Conservation (phyloP, 805 yeast species). For the Candida maltosa region DNA sequence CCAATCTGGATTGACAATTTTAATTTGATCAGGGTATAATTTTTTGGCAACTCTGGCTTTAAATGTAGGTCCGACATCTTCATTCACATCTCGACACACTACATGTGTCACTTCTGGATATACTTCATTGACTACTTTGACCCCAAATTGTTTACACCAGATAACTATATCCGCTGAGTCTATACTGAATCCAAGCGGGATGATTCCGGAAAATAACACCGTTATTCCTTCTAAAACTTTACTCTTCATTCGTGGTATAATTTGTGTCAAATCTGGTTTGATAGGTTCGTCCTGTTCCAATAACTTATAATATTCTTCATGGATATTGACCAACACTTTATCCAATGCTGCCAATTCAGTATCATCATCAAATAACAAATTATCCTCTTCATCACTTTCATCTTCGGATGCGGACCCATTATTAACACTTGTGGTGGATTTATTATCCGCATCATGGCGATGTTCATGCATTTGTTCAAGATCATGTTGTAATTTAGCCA, state of each 20-base stretch:
- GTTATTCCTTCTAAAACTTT: slow-evolving; percentile 64
- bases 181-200: slow-evolving; percentile 75
- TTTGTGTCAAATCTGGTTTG: slow-evolving; percentile 60
- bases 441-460: slow-evolving; percentile 14
- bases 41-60: slow-evolving; percentile 80
- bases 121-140: slow-evolving; percentile 70
- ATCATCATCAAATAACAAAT: slow-evolving; percentile 75
- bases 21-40: slow-evolving; percentile 50
- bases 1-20: slow-evolving; percentile 92
- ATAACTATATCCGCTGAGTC: slow-evolving; percentile 82
- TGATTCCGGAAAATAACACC: slow-evolving; percentile 82
- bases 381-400: slow-evolving; percentile 37
- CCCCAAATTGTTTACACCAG: slow-evolving; percentile 93
- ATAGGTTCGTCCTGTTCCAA: slow-evolving; percentile 14
- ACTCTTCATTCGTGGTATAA: slow-evolving; percentile 72
- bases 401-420: slow-evolving; percentile 15
- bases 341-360: slow-evolving; percentile 66
- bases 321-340: slow-evolving; percentile 60
- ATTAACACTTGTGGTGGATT: slow-evolving; percentile 10
- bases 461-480: slow-evolving; percentile 43
- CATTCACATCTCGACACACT: slow-evolving; percentile 64
- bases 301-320: slow-evolving; percentile 58
- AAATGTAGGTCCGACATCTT: slow-evolving; percentile 50
- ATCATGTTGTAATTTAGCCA: slow-evolving; percentile 77
- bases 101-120: slow-evolving; percentile 80